Evolutionary conservation across 306 rosid species (phyloP).

Genomic region (Benincasa hispida): DNA sequence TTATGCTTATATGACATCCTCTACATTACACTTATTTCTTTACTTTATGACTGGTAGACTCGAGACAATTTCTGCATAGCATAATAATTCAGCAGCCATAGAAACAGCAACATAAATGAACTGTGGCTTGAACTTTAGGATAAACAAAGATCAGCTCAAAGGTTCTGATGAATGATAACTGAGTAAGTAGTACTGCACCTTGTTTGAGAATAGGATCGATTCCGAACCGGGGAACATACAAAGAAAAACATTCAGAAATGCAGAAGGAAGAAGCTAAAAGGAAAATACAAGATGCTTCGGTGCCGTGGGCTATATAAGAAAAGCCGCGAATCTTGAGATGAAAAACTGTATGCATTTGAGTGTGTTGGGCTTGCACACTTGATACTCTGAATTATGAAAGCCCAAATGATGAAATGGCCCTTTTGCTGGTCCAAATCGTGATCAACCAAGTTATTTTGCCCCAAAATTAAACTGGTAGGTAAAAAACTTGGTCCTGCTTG

Average conservation of each 20-base stretch:
- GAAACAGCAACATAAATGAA: background rate
- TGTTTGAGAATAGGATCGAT: background rate
- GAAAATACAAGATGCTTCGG: background rate
- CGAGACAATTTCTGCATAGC: background rate
- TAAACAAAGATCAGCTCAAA: background rate
- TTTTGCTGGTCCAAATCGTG: too few species aligned
- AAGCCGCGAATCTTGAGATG: background rate
- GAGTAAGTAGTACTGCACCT: background rate
- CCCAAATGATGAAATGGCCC: too few species aligned
- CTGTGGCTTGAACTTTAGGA: background rate
- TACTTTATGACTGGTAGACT: background rate
- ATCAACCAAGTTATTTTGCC: too few species aligned
- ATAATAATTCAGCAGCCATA: background rate
- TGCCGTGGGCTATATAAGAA: background rate
- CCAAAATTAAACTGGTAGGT: too few species aligned
- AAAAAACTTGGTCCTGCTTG: too few species aligned
- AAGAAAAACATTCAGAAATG: background rate
- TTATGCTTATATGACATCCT: background rate
- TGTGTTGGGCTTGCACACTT: too few species aligned
- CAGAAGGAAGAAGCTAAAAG: background rate
- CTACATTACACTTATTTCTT: background rate
- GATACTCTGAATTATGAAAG: too few species aligned
- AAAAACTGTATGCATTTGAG: background rate
- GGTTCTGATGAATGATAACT: background rate
- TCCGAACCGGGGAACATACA: background rate